These are phyloP conservation scores for Teratosphaeriaceae sp. DNA, from an alignment of 2,329 filamentous ascomycete species.

Conservation along the genomic window DNA sequence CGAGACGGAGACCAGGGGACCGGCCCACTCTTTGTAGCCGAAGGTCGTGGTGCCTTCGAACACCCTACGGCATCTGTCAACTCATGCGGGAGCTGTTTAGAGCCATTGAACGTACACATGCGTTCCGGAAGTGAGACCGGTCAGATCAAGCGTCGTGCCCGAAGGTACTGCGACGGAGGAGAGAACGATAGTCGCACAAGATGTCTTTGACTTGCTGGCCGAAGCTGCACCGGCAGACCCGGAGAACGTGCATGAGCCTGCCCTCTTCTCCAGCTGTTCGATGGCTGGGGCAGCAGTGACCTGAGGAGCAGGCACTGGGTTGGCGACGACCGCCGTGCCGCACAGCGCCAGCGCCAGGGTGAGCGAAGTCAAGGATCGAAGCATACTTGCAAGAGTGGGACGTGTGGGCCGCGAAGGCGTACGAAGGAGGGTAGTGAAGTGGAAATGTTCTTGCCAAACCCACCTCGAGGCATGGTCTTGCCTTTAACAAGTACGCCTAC, in stretches of 20 bases:
- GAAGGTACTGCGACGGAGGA: constrained; percentile 32
- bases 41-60: constrained; percentile 63
- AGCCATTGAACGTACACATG: constrained; percentile 17
- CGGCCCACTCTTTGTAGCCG: constrained; percentile 58
- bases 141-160: constrained; percentile 32
- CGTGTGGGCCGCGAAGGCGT: background rate
- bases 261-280: constrained; percentile 13
- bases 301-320: constrained; percentile 1
- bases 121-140: constrained; percentile 27
- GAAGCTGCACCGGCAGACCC: constrained; percentile 19
- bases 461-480: no score
- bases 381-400: background rate
- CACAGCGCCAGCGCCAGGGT: constrained; percentile 6
- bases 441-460: background rate
- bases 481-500: no score
- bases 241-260: constrained; percentile 28
- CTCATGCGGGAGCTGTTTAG: background rate
- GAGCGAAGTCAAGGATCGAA: background rate
- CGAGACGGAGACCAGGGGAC: constrained; percentile 56
- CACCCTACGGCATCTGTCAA: constrained; percentile 30
- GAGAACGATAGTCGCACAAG: constrained; percentile 31
- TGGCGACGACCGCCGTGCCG: background rate
- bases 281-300: constrained; percentile 9
- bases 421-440: background rate
- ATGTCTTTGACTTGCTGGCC: constrained; percentile 24